phyloP scores from a whole-genome alignment of 768 basidiomycete genomes.

The Termitomyces sp. region DNA sequence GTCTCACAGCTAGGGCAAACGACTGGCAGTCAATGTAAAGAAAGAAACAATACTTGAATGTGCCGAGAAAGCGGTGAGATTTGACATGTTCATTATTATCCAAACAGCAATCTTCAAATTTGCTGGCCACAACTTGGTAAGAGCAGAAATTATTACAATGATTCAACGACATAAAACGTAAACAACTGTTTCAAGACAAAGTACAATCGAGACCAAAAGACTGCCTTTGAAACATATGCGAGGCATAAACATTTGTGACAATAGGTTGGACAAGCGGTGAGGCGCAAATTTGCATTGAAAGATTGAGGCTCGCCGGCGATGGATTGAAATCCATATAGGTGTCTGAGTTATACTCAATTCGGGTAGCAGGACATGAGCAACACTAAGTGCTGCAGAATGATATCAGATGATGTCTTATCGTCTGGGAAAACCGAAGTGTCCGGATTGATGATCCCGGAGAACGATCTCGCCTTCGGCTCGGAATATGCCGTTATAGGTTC shows the following conservation, averaged over 20 bases:
- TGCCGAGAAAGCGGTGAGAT: too few relatives aligned
- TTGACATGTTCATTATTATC: not conserved
- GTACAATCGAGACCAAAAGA: not conserved
- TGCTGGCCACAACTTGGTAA: too few relatives aligned
- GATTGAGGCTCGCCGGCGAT: not conserved
- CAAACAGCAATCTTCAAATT: not conserved
- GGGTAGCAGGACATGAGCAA: not conserved
- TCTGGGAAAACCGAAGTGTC: conserved; percentile 4
- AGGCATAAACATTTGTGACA: not conserved
- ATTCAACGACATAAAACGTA: too few relatives aligned
- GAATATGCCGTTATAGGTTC: not conserved
- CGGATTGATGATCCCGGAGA: conserved; percentile 1
- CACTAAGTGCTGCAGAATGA: not conserved
- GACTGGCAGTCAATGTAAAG: too few relatives aligned
- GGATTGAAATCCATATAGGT: not conserved
- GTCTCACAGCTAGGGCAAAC: not conserved
- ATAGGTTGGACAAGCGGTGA: not conserved
- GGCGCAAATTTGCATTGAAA: conserved; percentile 1
- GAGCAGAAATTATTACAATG: not conserved
- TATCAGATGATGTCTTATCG: conserved; percentile 1
- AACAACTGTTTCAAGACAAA: not conserved
- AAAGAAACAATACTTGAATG: not conserved
- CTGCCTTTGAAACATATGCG: too few relatives aligned
- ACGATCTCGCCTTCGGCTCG: not conserved
- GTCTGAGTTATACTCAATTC: not conserved